Evolutionary conservation across 2,329 filamentous ascomycete species (phyloP), one percentile per base, ranked within the genome.

Genomic region (Conoideocrella luteorostrata): DNA sequence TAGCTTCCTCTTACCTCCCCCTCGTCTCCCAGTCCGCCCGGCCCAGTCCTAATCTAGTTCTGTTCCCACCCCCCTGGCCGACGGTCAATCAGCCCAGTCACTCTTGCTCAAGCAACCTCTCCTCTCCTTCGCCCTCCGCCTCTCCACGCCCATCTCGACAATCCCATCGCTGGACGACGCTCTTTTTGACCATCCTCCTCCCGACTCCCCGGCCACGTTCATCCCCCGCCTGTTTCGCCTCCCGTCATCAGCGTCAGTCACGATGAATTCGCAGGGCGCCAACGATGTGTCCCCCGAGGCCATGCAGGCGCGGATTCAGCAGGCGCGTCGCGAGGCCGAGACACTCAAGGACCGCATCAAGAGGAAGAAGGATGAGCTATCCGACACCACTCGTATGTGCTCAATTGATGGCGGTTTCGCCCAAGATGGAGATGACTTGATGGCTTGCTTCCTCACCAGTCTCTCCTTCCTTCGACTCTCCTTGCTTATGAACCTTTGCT

Each of bases 311-410:
- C 86, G 86, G 70, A 91, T 93, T 60, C 86, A 88, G 63, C 84
- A 87, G 62, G 91, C 93, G 66, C 84, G 93, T 69, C 88, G 93
- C 75, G 93, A 98, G 78, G 93, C 93, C 59, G 93, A 97, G 76
- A 90, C 87, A 43, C 75, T 97, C 58, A 97, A 97, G 78, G 91
- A 97, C 68, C 85, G 88, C 69, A 97, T 97, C 81, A 97, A 96
- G 84, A 83, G 90, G 71, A 95, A 95, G 82, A 97, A 97, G 86
- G 93, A 98, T 80, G 93, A 97, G 72, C 80, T 98, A 58, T 91
- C 91, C 65, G 93, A 98, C 70, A 95, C 90, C 52, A 94, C 90
- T 63, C 84, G 93, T 98, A 82, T 80, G 91, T 78, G 50, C 50
- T 43, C 47, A 43, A 48, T 45, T 48, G 47, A 46, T 32, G n/a